Evolutionary conservation across 2,329 filamentous ascomycete species (phyloP), one percentile per base, ranked within the genome.

Genomic region (Lasiodiplodia sp.): DNA sequence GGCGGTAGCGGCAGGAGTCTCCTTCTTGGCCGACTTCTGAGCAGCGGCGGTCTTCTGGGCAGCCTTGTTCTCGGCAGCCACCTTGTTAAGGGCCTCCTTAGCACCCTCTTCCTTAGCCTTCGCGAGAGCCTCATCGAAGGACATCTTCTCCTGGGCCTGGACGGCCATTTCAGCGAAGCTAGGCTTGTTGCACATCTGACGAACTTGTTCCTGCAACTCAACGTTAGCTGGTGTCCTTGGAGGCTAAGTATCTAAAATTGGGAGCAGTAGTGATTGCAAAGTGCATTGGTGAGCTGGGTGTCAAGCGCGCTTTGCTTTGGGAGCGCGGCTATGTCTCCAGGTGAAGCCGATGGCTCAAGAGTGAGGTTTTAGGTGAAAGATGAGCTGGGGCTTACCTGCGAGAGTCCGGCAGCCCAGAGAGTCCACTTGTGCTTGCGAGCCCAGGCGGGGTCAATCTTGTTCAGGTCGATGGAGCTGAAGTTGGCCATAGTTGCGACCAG

Each of bases 371-470:
- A 4, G 28, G 8, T 18, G 28, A 31, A 31, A 37, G 31, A 34
- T 11, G 18, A 31, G n/a, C 25, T 28, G 7, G 12, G 5, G 34
- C 31, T 21, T 56, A 37, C 53, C 4, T 18, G 28, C 28, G 28
- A n/a, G 31, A 56, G 16, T 28, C 53, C 53, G 4, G 53, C 25
- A 18, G 31, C 10, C 53, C 53, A 56, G 18, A 56, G 28, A 28
- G 28, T 34, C 16, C 18, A 37, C 53, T n/a, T n/a, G 18, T 56
- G 53, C 53, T 37, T 49, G 40, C 58, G 40, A 14, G 40, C 58
- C 40, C 40, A 62, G 16, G 21, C 58, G 18, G 58, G 58, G 25
- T 62, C 58, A 16, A 49, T 49, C 58, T 60, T 44, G 10, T 21
- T 44, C 21, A 44, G 8, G 12, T 60, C 40, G 25, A 18, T 12